Evolutionary conservation across 1,284 basidiomycete genomes (phyloP), one percentile per base, ranked within the genome.

Genomic region (Austroboletus niveus): DNA sequence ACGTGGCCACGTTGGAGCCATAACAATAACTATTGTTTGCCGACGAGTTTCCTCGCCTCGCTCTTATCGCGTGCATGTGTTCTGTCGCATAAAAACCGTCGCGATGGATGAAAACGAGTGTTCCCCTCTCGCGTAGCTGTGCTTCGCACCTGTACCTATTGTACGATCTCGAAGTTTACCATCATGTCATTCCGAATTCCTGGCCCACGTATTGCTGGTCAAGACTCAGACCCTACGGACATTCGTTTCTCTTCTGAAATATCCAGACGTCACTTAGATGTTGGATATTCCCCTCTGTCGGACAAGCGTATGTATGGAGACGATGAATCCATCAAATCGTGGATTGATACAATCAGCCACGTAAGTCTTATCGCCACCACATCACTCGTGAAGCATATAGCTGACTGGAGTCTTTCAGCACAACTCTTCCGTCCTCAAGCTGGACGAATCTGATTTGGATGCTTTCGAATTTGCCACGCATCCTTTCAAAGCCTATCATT

Each of bases 21-120:
- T 44, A 40, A 68, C 61, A 57, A 65, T 61, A 57, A 34, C 49
- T 57, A 65, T 69, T 69, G 64, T 70, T 66, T 57, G 43, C 44
- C 17, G 47, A 53, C 52, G 53, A 46, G 53, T 42, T 49, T 30
- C 54, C 52, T 48, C 43, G 32, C 44, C 45, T 29, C 27, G 27
- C 27, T 3, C 39, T 53, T 42, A 20, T 47, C 42, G 49, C 36
- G 42, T 54, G 52, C 50, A 24, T 42, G 8, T 20, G 35, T 15
- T 34, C 32, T 27, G 34, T 47, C 32, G 35, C 55, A 54, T 67
- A 69, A 60, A 65, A 53, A 42, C 48, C 36, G 47, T 38, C 34
- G 47, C 32, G 15, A 52, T 41, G 22, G 44, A 39, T 24, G 24
- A 20, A 24, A 44, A 20, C 35, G 40, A 45, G 22, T 9, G 36